Base-by-base conservation (phyloP, 495 filamentous ascomycete species). In the Neurospora sp. region DNA sequence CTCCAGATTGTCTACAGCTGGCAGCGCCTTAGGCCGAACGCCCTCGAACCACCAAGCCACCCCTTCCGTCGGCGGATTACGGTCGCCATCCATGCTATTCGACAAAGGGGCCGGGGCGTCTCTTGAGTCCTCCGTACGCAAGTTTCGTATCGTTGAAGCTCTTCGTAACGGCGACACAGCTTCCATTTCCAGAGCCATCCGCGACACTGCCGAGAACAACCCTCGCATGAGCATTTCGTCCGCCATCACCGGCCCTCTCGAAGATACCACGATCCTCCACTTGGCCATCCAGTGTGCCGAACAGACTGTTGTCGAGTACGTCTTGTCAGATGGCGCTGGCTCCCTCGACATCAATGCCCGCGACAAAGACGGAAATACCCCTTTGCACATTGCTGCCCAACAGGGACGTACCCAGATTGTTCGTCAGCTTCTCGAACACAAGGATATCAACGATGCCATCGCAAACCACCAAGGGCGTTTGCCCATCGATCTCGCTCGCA, bases 231-330 rank as follows among this genome's bases (percentile, higher is more conserved):
- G 87, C 79, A 86, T 80, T 20, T 87, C 88, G 39, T 86, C 89
- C 37, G 83, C 87, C 71, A 82, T 85, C 39, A 78, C 79, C 37
- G 81, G 81, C 4, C 81, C 83, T 9, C 73, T 94, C 20, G 92
- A 94, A 53, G 93, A 94, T 45, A 96, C 94, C 2, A 93, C 92
- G 0, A 90, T 97, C 47, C 86, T 99, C 18, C 96, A 98, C 80
- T 84, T 99, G 70, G 94, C 96, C 37, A 92, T 98, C n/a, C 96
- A 98, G 80, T 99, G 96, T 77, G 96, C 96, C 20, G 94, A 98
- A 77, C 87, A 91, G 37, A 90, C 92, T n/a, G 94, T 99, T 14
- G 90, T 99, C n/a, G 96, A 99, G 81, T 97, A 93, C 75, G 90
- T 98, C 8, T 82, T 99, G 31, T 94, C 94, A 6, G 87, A 90